A percentile compares a stretch with the other conserved stretches of the same genome.
Conservation (phyloP, 768 basidiomycete species). For the Leccinum incarnatum region DNA sequence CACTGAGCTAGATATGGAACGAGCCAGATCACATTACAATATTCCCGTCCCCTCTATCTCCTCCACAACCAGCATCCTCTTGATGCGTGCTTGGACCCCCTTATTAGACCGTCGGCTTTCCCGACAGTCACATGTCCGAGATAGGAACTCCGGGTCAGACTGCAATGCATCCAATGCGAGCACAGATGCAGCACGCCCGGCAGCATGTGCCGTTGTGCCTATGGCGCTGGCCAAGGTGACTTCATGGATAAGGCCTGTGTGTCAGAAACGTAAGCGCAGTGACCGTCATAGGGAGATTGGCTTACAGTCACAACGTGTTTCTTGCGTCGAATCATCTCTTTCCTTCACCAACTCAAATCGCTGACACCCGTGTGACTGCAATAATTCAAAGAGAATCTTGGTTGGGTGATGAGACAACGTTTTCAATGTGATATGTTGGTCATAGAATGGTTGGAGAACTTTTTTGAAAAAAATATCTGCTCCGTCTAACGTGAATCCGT, state of each 20-base stretch:
- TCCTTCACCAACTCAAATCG: conserved; percentile 60
- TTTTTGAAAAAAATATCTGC: conserved; percentile 64
- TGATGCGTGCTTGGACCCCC: conserved; percentile 37
- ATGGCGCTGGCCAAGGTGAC: conserved; percentile 57
- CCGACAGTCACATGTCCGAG: conserved; percentile 67
- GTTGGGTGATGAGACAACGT: conserved; percentile 78
- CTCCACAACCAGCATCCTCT: conserved; percentile 28
- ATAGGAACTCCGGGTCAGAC: conserved; percentile 59
- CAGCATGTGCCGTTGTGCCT: conserved; percentile 48
- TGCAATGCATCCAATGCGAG: conserved; percentile 70
- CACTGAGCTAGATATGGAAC: neutral
- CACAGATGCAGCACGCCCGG: conserved; percentile 59
- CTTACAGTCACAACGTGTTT: conserved; percentile 55
- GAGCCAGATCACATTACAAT: conserved; percentile 6
- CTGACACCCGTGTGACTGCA: conserved; percentile 72
- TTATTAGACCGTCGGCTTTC: conserved; percentile 33
- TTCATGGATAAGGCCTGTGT: conserved; percentile 65
- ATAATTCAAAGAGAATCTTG: conserved; percentile 66
- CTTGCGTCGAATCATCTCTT: conserved; percentile 32
- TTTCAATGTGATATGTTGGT: conserved; percentile 68
- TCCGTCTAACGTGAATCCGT: conserved; percentile 61
- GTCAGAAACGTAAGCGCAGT: conserved; percentile 15
- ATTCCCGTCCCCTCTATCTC: conserved; percentile 22
- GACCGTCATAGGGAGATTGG: conserved; percentile 4
- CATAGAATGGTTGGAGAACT: conserved; percentile 74